Conservation (phyloP, 495 filamentous ascomycete genomes). For the Melanomma pulvis-pyrius region DNA sequence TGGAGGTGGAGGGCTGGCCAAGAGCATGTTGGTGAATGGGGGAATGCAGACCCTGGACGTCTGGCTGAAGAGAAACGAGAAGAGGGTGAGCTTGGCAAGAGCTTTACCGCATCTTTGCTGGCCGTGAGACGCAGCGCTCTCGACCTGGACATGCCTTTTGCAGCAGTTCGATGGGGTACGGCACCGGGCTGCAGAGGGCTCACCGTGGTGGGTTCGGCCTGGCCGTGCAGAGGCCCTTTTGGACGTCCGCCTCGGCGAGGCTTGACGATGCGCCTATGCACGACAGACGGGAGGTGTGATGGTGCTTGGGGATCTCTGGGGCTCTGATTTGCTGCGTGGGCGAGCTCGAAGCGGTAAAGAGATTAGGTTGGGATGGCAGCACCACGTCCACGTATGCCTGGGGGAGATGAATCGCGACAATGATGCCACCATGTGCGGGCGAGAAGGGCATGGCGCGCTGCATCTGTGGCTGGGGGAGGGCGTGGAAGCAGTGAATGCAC, state of each 20-base stretch:
- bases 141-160: not conserved
- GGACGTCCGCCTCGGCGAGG: constrained; percentile 1
- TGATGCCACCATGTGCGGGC: not conserved
- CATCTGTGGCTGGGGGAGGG: not conserved
- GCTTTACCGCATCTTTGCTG: constrained; percentile 17
- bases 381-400: constrained; percentile 7
- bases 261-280: constrained; percentile 20
- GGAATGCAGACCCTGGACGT: not conserved
- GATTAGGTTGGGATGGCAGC: not conserved
- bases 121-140: not conserved
- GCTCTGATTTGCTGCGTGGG: constrained; percentile 8
- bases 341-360: constrained; percentile 28
- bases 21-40: constrained; percentile 2
- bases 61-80: not conserved
- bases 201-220: constrained; percentile 1
- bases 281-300: constrained; percentile 26
- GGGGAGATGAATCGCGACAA: constrained; percentile 8
- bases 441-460: not conserved
- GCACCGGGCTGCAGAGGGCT: not conserved
- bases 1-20: not conserved
- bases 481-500: not conserved
- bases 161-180: not conserved
- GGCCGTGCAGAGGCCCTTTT: not conserved
- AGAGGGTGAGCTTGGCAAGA: not conserved
- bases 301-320: not conserved